Base-by-base conservation (phyloP, 2,329 filamentous ascomycete species). In the Botrytis sinoallii region DNA sequence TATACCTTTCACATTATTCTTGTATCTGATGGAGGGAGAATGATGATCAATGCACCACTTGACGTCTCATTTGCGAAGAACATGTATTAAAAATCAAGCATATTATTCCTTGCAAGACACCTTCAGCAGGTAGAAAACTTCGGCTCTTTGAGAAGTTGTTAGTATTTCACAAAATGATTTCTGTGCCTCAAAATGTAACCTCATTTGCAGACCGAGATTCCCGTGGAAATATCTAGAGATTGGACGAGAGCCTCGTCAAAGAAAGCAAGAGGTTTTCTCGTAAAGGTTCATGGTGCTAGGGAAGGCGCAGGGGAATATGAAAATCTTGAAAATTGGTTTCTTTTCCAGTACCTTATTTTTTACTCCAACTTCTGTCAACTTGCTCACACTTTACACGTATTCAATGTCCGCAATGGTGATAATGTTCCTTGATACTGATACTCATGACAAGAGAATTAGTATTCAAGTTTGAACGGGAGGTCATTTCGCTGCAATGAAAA, bases 1-100 rank as follows among this genome's bases (percentile, higher is more conserved):
- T 84, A 72, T 84, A 71, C 73, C 1, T 57, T 82, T 10, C 75
- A 72, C n/a, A 67, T 18, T 83, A 5, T 83, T 83, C 65, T 73
- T 76, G 9, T 72, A 73, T 2, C 74, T 77, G 1, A 76, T 9
- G 18, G 44, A 46, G 7, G 18, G 20, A 46, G 18, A 20, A 9
- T 44, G 7, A 20, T 20, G 44, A 20, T 46, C 18, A 46, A 20
- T 46, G 44, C 7, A 46, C 44, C 6, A 46, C 7, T 46, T 22
- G 44, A 46, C 18, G 7, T 46, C 6, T 46, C 18, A 22, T 46
- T 20, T 8, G 44, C 18, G 7, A 46, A 20, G 18, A 46, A 46
- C 6, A 20, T 46, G 44, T 3, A 20, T 46, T 46, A 2, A 20
- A 46, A 3, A 46, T 20, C 44, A 3, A 20, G 44, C 8, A 18